Conservation (phyloP, 2,329 filamentous ascomycete genomes). For the Fonsecaea pedrosoi region DNA sequence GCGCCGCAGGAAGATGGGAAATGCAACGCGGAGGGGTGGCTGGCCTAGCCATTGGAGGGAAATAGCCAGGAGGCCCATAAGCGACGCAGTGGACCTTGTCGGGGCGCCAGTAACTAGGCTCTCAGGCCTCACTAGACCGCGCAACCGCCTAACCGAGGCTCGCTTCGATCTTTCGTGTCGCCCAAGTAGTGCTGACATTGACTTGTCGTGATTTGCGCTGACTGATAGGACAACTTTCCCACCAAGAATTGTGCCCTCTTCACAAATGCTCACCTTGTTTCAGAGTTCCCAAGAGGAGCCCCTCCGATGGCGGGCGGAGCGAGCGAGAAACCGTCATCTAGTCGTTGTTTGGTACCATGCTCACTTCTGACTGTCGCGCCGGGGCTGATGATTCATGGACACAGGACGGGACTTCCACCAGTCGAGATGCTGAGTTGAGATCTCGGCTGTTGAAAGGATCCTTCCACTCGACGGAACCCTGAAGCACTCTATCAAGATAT, state of each 20-base stretch:
- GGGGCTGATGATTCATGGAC: constrained; percentile 3
- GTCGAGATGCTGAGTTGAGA: background rate
- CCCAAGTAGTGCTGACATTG: constrained; percentile 4
- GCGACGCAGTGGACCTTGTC: background rate
- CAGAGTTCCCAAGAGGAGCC: background rate
- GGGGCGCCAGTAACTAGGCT: background rate
- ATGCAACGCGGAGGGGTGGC: background rate
- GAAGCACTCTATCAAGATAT: background rate
- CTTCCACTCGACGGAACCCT: background rate
- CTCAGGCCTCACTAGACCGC: background rate
- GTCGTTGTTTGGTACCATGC: background rate
- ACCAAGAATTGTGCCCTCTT: background rate
- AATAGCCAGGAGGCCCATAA: background rate
- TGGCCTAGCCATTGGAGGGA: background rate
- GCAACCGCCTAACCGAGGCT: constrained; percentile 13
- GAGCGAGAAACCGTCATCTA: background rate
- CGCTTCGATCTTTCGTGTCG: constrained; percentile 21
- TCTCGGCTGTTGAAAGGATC: constrained; percentile 1
- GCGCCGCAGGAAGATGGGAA: background rate
- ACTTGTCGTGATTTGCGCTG: constrained; percentile 7
- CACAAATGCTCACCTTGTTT: background rate
- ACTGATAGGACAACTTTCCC: background rate
- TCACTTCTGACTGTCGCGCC: background rate
- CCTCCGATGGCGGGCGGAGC: too few relatives aligned
- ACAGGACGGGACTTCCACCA: background rate